These are phyloP conservation scores for Guadua angustifolia DNA, from an alignment of 176 grass and related monocot genomes.

Conservation along the genomic window DNA sequence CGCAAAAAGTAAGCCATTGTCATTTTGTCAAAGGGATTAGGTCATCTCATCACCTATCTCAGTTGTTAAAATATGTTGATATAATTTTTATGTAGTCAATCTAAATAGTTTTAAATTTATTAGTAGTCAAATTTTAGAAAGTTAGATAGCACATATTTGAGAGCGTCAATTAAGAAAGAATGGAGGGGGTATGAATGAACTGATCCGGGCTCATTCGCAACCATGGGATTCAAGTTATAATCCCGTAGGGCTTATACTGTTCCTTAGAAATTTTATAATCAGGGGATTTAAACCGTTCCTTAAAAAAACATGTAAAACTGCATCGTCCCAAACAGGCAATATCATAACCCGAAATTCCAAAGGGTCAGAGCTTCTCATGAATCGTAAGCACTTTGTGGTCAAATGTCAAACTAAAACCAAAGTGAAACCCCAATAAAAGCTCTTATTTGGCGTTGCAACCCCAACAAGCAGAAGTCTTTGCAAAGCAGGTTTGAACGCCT, in stretches of 20 bases:
- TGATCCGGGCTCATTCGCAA: background rate
- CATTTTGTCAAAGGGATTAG: background rate
- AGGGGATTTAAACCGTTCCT: background rate
- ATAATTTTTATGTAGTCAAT: too few species aligned
- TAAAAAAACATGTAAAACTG: background rate
- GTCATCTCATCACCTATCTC: background rate
- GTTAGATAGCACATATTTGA: too few species aligned
- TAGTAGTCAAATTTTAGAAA: too few species aligned
- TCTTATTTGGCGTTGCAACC: background rate
- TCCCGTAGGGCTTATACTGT: background rate
- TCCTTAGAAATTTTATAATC: background rate
- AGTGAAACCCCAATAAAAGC: background rate
- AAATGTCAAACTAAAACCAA: background rate
- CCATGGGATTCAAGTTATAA: background rate
- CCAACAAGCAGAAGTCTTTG: background rate
- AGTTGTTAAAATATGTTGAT: too few species aligned
- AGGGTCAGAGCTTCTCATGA: background rate
- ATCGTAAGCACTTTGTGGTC: background rate
- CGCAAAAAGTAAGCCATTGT: background rate
- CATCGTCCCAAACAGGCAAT: background rate
- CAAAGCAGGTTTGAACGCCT: background rate
- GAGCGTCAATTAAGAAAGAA: too few species aligned
- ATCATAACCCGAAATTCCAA: background rate
- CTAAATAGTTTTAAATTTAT: too few species aligned
- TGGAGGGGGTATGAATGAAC: background rate